phyloP scores from a whole-genome alignment of 306 rosid genomes.

The Argentina anserina region DNA sequence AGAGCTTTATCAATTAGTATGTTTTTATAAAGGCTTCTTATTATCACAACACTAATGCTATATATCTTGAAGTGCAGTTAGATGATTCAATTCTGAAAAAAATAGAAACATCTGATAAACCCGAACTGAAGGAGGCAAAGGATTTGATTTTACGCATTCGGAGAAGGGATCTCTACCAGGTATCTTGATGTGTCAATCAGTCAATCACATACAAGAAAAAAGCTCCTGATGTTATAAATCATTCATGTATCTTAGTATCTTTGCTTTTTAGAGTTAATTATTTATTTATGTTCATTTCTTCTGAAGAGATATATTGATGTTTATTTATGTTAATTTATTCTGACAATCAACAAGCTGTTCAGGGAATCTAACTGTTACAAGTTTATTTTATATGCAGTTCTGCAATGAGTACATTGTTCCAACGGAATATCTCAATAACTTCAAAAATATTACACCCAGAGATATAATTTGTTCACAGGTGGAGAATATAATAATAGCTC shows the following conservation, averaged over 20 bases:
- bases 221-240: not conserved
- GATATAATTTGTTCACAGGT: slow-evolving; percentile 97
- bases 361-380: not conserved
- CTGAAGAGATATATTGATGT: not conserved
- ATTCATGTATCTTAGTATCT: not conserved
- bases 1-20: slow-evolving; percentile 18
- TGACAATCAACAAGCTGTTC: not conserved
- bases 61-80: slow-evolving; percentile 49
- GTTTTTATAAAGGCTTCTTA: not conserved
- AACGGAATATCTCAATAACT: slow-evolving; percentile 56
- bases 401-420: slow-evolving; percentile 87
- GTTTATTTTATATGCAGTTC: slow-evolving; percentile 46
- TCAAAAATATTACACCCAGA: slow-evolving; percentile 66
- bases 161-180: slow-evolving; percentile 87
- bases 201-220: not conserved
- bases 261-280: not conserved
- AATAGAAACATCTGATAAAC: slow-evolving; percentile 55
- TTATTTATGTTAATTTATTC: not conserved
- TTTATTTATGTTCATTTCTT: not conserved
- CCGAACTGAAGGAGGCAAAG: slow-evolving; percentile 61
- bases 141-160: slow-evolving; percentile 73
- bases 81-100: slow-evolving; percentile 75
- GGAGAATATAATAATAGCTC: not conserved
- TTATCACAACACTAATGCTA: not conserved
- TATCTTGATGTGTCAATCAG: not conserved